These are phyloP conservation scores for Ramaria sp. DNA, from an alignment of 768 basidiomycete species.

Conservation along the genomic window DNA sequence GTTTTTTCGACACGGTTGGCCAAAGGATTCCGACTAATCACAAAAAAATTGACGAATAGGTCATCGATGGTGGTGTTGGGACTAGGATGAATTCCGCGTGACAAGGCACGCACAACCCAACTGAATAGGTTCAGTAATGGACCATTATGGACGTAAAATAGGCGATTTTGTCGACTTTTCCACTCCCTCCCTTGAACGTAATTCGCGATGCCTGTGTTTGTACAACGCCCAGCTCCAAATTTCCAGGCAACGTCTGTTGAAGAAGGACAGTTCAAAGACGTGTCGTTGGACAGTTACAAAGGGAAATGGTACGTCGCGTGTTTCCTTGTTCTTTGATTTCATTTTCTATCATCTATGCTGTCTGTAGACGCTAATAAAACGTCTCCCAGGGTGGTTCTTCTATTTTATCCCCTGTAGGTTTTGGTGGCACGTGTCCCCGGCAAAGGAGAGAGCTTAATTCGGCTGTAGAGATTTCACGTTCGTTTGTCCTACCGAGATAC, in stretches of 20 bases:
- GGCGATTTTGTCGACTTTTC: not conserved
- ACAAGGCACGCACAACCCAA: too few relatives aligned
- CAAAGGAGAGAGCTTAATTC: not conserved
- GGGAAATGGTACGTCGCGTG: conserved; percentile 62
- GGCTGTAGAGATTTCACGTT: conserved; percentile 68
- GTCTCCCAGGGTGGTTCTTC: conserved; percentile 65
- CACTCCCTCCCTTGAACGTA: not conserved
- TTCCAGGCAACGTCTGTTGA: conserved; percentile 68
- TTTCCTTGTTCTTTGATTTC: not conserved
- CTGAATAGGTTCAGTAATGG: too few relatives aligned
- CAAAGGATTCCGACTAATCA: too few relatives aligned
- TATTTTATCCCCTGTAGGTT: conserved; percentile 88
- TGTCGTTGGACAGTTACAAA: conserved; percentile 55
- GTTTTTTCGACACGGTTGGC: too few relatives aligned
- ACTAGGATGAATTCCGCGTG: too few relatives aligned
- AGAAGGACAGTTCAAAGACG: conserved; percentile 66
- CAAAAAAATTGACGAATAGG: too few relatives aligned
- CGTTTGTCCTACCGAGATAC: conserved; percentile 92
- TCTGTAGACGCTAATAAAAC: not conserved
- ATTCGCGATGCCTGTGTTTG: conserved; percentile 31
- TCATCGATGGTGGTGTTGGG: too few relatives aligned
- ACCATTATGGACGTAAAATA: not conserved
- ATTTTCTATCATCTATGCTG: not conserved
- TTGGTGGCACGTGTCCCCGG: conserved; percentile 5
- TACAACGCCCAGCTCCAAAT: conserved; percentile 80